Evolutionary conservation across 2,329 filamentous ascomycete species (phyloP).

Genomic region (Simplicillium sp.): DNA sequence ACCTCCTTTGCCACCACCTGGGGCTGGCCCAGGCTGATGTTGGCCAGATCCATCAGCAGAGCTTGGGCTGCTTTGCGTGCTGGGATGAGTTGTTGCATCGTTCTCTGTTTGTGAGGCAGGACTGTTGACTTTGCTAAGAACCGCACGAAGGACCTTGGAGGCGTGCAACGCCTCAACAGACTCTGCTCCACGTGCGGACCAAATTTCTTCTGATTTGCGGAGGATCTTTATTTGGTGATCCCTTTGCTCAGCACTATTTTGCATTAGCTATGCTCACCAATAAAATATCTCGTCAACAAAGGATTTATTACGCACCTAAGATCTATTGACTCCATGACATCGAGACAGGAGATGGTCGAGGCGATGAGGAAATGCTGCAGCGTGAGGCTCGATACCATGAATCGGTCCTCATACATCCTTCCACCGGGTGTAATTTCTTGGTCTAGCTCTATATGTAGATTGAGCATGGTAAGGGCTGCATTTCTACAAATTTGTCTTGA

Average conservation of each 20-base stretch:
- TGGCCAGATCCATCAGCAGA: neutral
- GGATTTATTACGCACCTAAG: slow-evolving; percentile 20
- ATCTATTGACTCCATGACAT: slow-evolving; percentile 29
- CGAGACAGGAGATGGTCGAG: slow-evolving; percentile 49
- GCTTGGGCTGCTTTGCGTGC: neutral
- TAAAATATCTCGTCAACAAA: neutral
- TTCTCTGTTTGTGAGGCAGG: neutral
- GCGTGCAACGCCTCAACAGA: slow-evolving; percentile 34
- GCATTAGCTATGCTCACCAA: neutral
- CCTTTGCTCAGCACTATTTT: slow-evolving; percentile 15
- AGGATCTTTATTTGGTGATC: slow-evolving; percentile 25
- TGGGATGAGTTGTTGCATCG: slow-evolving; percentile 12
- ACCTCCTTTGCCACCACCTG: neutral
- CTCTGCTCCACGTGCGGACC: slow-evolving; percentile 24
- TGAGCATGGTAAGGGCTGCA: slow-evolving; percentile 32
- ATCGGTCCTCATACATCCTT: slow-evolving; percentile 39
- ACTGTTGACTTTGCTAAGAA: slow-evolving; percentile 26
- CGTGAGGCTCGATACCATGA: slow-evolving; percentile 42
- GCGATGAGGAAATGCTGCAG: slow-evolving; percentile 50
- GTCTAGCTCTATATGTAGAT: slow-evolving; percentile 37
- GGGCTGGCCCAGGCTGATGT: neutral
- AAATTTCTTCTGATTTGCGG: slow-evolving; percentile 30
- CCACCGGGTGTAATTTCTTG: slow-evolving; percentile 37
- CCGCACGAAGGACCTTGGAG: slow-evolving; percentile 29
- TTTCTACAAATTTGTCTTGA: slow-evolving; percentile 32